Evolutionary conservation across 2,329 filamentous ascomycete species (phyloP).

Genomic region (Thelonectria olida): DNA sequence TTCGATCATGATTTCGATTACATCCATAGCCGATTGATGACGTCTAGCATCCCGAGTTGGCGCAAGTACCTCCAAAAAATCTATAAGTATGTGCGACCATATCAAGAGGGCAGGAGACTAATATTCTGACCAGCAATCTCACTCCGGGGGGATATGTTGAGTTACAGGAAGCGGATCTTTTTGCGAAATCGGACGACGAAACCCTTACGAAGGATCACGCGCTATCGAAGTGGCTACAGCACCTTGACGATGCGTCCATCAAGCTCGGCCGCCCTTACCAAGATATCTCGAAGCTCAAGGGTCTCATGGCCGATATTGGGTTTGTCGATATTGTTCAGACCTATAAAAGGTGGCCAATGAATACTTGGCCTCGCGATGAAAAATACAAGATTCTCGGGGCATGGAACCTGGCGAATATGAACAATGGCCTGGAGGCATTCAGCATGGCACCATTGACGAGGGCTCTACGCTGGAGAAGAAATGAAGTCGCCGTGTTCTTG

Average conservation of each 20-base stretch:
- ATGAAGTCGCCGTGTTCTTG: constrained; percentile 23
- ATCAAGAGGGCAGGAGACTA: not conserved
- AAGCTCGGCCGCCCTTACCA: not conserved
- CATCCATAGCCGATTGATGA: constrained; percentile 34
- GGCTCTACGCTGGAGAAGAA: constrained; percentile 20
- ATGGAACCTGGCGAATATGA: constrained; percentile 27
- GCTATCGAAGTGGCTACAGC: not conserved
- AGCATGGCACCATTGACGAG: constrained; percentile 28
- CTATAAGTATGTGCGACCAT: constrained; percentile 14
- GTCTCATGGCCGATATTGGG: not conserved
- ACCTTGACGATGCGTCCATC: not conserved
- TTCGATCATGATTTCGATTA: constrained; percentile 31
- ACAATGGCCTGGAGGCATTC: constrained; percentile 28
- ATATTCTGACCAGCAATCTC: constrained; percentile 17
- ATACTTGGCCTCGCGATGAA: constrained; percentile 29
- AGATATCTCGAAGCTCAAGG: not conserved
- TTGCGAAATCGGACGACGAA: constrained; percentile 23
- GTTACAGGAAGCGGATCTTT: constrained; percentile 29
- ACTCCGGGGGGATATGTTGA: constrained; percentile 23
- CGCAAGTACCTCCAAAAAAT: constrained; percentile 10
- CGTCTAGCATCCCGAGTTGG: constrained; percentile 30
- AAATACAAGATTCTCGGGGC: constrained; percentile 26
- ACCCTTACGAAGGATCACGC: not conserved
- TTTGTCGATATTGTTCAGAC: not conserved
- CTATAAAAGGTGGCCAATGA: no score